Evolutionary conservation across 345 rosid genomes (phyloP).

Genomic region (Microthlaspi erraticum): DNA sequence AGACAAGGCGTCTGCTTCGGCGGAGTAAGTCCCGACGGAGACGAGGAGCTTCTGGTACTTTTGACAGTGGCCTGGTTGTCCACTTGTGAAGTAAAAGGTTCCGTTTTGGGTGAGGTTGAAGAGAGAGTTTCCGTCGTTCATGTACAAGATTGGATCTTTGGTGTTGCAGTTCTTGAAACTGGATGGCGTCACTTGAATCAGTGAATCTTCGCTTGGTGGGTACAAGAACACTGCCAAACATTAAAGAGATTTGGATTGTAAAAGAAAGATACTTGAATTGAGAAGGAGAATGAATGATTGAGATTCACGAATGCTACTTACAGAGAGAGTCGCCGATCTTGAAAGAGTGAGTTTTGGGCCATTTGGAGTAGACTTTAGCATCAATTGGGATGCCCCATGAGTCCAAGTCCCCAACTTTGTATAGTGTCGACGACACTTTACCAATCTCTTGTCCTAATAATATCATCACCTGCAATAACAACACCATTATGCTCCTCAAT

Average conservation of each 20-base stretch:
- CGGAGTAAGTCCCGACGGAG: slow-evolving; percentile 64
- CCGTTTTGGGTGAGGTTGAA: slow-evolving; percentile 79
- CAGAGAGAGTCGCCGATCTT: slow-evolving; percentile 83
- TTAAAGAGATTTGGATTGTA: not conserved
- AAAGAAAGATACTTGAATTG: not conserved
- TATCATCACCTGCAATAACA: slow-evolving; percentile 49
- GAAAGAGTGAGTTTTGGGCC: slow-evolving; percentile 71
- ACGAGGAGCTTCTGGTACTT: slow-evolving; percentile 86
- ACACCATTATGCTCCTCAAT: slow-evolving; percentile 21
- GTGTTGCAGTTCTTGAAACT: slow-evolving; percentile 73
- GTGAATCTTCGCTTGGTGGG: slow-evolving; percentile 97
- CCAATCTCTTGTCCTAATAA: slow-evolving; percentile 48
- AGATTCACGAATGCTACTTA: slow-evolving; percentile 47
- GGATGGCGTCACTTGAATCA: slow-evolving; percentile 72
- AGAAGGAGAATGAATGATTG: not conserved
- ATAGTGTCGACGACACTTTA: slow-evolving; percentile 52
- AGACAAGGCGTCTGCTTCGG: slow-evolving; percentile 54
- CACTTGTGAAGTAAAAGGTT: slow-evolving; percentile 82
- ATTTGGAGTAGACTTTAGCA: slow-evolving; percentile 66
- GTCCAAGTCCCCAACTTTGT: slow-evolving; percentile 84
- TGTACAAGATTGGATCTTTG: slow-evolving; percentile 77
- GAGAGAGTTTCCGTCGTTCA: slow-evolving; percentile 94
- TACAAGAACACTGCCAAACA: slow-evolving; percentile 74
- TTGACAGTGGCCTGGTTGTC: slow-evolving; percentile 70
- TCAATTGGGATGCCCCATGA: slow-evolving; percentile 87